These are phyloP conservation scores for Reticulascus tulasneorum DNA, from an alignment of 2,329 filamentous ascomycete species.

Conservation along the genomic window DNA sequence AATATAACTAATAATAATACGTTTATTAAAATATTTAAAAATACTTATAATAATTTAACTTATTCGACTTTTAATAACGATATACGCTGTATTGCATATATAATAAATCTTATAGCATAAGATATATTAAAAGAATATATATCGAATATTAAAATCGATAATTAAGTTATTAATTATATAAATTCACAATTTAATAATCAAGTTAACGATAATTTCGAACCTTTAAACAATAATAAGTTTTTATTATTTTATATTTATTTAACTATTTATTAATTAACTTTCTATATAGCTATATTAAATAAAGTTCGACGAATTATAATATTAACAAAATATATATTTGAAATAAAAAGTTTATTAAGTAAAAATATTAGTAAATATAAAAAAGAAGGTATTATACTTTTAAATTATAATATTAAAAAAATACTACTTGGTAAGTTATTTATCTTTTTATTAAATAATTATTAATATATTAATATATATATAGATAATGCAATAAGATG, in stretches of 20 bases:
- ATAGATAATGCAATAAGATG: not conserved
- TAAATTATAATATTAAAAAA: conserved; percentile 6
- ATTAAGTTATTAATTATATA: not conserved
- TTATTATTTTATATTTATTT: not conserved
- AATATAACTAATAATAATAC: too few relatives aligned
- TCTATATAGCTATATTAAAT: not conserved
- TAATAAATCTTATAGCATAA: too few relatives aligned
- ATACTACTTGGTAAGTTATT: not conserved
- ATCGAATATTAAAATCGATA: too few relatives aligned
- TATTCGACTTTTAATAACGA: not conserved
- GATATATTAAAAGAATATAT: not conserved
- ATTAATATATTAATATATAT: not conserved
- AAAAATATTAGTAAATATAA: conserved; percentile 1
- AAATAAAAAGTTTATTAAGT: not conserved
- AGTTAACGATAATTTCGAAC: conserved; percentile 1
- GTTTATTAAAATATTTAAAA: too few relatives aligned
- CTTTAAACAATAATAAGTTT: not conserved
- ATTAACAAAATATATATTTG: not conserved
- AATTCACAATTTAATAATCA: conserved; percentile 1
- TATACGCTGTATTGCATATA: too few relatives aligned
- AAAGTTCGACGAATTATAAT: not conserved
- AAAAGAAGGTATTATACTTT: too few relatives aligned
- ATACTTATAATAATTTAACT: not conserved
- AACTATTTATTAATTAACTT: not conserved
- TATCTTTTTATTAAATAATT: not conserved